These are phyloP conservation scores for Suillus weaverae DNA, from an alignment of 768 basidiomycete species.

Conservation along the genomic window DNA sequence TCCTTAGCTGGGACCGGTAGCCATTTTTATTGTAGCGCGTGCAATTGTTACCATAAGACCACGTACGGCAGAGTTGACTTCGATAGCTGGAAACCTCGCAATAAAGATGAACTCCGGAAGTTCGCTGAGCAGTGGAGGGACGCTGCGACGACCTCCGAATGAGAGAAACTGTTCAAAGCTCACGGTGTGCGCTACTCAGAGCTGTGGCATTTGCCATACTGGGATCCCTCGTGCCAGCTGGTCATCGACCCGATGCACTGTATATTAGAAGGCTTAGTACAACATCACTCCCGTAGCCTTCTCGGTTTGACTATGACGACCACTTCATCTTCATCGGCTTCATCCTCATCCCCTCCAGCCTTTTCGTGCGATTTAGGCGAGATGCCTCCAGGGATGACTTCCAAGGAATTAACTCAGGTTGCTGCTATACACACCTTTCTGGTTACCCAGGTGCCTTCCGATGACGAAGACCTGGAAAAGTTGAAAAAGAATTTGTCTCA, in stretches of 20 bases:
- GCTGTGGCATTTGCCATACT: slow-evolving; percentile 20
- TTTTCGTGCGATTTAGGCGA: not conserved
- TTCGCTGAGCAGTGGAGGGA: slow-evolving; percentile 13
- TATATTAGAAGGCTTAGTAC: not conserved
- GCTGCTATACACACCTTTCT: not conserved
- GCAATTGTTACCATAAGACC: slow-evolving; percentile 18
- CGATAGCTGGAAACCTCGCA: slow-evolving; percentile 13
- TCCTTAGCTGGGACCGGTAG: slow-evolving; percentile 26
- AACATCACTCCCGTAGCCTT: not conserved
- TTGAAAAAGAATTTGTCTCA: not conserved
- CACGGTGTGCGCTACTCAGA: slow-evolving; percentile 18
- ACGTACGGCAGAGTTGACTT: slow-evolving; percentile 4
- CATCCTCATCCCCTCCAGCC: not conserved
- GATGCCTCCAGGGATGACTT: not conserved
- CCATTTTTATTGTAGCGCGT: slow-evolving; percentile 31
- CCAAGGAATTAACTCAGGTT: not conserved
- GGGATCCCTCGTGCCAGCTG: slow-evolving; percentile 15
- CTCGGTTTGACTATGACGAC: not conserved
- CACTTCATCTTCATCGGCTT: not conserved
- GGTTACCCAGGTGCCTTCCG: not conserved
- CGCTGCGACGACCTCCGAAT: slow-evolving; percentile 2
- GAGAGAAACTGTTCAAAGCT: slow-evolving; percentile 11
- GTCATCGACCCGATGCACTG: slow-evolving; percentile 24
- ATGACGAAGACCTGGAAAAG: not conserved
- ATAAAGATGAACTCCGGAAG: slow-evolving; percentile 10